phyloP scores from a whole-genome alignment of 2,329 filamentous ascomycete genomes.

The Cryoendolithus antarcticus region DNA sequence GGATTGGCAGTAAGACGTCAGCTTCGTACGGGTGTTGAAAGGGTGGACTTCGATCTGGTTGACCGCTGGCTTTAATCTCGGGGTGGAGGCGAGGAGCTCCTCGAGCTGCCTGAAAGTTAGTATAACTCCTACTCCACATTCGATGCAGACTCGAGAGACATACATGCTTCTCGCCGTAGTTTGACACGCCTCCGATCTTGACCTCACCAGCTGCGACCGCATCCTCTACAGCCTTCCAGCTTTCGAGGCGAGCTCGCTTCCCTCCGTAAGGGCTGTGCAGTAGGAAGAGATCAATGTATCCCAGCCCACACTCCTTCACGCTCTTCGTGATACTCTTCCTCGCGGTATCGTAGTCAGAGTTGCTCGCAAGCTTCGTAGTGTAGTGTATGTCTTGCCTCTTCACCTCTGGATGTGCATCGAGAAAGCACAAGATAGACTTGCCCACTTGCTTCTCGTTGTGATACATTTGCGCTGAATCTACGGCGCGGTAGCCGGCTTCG shows the following conservation, averaged over 20 bases:
- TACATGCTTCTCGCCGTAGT: constrained; percentile 64
- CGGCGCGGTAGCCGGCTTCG: constrained; percentile 35
- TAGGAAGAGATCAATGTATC: constrained; percentile 69
- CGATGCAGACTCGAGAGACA: constrained; percentile 19
- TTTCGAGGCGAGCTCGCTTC: constrained; percentile 51
- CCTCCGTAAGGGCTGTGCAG: constrained; percentile 72
- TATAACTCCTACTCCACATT: no score
- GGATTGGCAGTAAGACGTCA: constrained; percentile 52
- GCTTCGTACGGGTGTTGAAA: constrained; percentile 61
- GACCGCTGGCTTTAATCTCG: constrained; percentile 52
- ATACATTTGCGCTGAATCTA: constrained; percentile 54
- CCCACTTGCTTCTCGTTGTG: constrained; percentile 62
- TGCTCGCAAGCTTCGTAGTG: constrained; percentile 64
- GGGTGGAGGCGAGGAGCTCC: constrained; percentile 53
- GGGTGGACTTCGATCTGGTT: constrained; percentile 78
- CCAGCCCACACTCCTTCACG: constrained; percentile 52
- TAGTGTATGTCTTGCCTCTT: constrained; percentile 62
- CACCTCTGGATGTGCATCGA: constrained; percentile 27
- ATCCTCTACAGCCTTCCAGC: constrained; percentile 67
- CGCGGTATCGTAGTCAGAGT: constrained; percentile 53
- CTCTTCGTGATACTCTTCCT: constrained; percentile 53
- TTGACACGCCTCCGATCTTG: constrained; percentile 61
- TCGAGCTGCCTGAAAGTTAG: constrained; percentile 39
- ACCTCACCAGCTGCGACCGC: constrained; percentile 61
- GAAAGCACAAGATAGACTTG: constrained; percentile 40